Evolutionary conservation across 2,329 filamentous ascomycete species (phyloP), one percentile per base, ranked within the genome.

Genomic region (Thermomyces lanuginosus): DNA sequence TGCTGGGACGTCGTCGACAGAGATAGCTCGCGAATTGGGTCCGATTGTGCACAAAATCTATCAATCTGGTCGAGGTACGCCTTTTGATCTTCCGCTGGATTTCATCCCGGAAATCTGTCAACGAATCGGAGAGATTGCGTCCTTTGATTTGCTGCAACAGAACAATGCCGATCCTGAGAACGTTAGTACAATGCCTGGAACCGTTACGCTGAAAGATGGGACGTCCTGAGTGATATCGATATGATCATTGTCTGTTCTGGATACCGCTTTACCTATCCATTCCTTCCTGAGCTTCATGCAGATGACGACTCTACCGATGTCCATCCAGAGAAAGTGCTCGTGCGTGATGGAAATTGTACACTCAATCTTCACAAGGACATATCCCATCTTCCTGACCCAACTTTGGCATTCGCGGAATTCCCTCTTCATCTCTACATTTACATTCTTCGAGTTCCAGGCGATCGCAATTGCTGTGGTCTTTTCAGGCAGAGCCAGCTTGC

Each of bases 341-440:
- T 80, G 4, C 78, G 58, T 0, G 69, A 77, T 22, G 74, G 74
- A 2, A 61, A 60, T 8, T 66, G 71, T 43, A 54, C 61, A 3
- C 74, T 79, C 39, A 78, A 79, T 36, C 53, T 79, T 1, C 69
- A 78, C 53, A 69, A 69, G 31, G 74, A 80, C 42, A 71, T 79
- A 8, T 79, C 76, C 42, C 79, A 77, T 46, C 76, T 77, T 22
- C 61, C 63, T 0, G 72, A 79, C 33, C 71, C 73, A 0, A 66
- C 68, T 0, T 52, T 79, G 1, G 53, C 60, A 0, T 78, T 78
- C 35, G 54, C 78, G 10, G 74, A 65, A 73, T 0, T 72, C 70
- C 0, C 76, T 70, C 39, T 67, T 75, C 39, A 68, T 68, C 0
- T 70, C 72, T 0, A 78, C 74, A 0, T 80, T 78, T 39, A 70